Evolutionary conservation across 2,329 filamentous ascomycete species (phyloP).

Genomic region (Penicillium psychrosexuale): DNA sequence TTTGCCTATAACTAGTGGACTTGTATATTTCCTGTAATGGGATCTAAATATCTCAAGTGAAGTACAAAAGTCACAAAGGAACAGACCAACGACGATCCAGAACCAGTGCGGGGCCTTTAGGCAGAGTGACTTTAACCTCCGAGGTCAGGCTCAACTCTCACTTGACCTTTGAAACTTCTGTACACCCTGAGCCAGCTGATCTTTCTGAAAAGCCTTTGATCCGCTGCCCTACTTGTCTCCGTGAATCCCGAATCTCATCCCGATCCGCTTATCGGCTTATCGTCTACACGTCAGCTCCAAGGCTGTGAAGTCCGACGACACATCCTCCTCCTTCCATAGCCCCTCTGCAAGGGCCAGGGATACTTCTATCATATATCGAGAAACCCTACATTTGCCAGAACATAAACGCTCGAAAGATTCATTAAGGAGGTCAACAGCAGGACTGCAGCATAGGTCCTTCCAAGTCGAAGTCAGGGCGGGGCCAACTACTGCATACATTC

Average conservation of each 20-base stretch:
- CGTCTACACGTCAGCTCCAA: slow-evolving; percentile 8
- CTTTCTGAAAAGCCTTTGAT: background rate
- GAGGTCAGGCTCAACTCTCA: background rate
- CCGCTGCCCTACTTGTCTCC: background rate
- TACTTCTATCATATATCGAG: background rate
- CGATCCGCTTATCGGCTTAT: slow-evolving; percentile 11
- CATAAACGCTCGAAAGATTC: background rate
- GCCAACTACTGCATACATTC: slow-evolving; percentile 1
- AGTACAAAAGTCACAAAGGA: background rate
- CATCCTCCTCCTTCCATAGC: background rate
- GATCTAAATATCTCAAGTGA: background rate
- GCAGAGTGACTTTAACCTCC: background rate
- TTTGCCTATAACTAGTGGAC: background rate
- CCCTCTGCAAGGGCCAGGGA: background rate
- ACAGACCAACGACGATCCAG: background rate
- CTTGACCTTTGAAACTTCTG: background rate
- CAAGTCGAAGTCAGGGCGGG: slow-evolving; percentile 9
- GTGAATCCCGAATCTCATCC: slow-evolving; percentile 3
- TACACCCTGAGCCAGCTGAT: background rate
- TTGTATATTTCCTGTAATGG: background rate
- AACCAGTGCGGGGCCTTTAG: slow-evolving; percentile 4
- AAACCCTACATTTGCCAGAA: background rate
- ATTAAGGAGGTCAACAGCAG: background rate
- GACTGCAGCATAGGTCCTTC: background rate
- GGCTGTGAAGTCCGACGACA: background rate